Percentiles rank a stretch among this genome's conserved stretches.
Conservation (phyloP, 306 rosid species). For the Castanea mollissima region DNA sequence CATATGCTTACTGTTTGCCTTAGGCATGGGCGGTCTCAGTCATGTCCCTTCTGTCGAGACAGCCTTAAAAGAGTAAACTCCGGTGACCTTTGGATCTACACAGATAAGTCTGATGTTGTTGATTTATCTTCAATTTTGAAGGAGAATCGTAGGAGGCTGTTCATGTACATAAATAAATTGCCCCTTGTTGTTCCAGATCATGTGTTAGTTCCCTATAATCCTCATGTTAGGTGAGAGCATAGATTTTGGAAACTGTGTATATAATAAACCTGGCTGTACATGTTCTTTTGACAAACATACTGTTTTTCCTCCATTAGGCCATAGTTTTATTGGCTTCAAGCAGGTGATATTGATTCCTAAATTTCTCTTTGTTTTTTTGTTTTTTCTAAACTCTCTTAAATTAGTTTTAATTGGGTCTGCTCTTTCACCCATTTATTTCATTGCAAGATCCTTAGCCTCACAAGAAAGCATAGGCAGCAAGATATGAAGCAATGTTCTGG, state of each 20-base stretch:
- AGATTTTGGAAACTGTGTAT: constrained; percentile 20
- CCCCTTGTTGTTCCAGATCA: constrained; percentile 66
- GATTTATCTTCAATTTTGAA: constrained; percentile 58
- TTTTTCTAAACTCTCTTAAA: too few species aligned
- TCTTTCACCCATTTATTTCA: too few species aligned
- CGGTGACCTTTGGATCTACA: constrained; percentile 82
- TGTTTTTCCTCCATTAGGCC: background rate
- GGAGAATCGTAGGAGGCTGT: constrained; percentile 69
- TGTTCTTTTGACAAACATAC: constrained; percentile 15
- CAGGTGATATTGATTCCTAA: constrained; percentile 1
- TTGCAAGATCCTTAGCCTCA: too few species aligned
- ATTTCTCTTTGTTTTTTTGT: too few species aligned
- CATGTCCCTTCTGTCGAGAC: constrained; percentile 93
- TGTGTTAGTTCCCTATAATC: constrained; percentile 51
- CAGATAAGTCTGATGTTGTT: constrained; percentile 52
- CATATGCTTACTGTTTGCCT: constrained; percentile 8
- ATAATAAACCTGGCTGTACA: constrained; percentile 27
- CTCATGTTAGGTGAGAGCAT: constrained; percentile 47
- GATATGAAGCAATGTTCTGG: too few species aligned
- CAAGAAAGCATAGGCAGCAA: too few species aligned
- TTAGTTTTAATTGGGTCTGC: too few species aligned
- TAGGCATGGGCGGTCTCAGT: constrained; percentile 75
- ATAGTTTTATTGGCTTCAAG: constrained; percentile 19
- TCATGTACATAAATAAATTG: constrained; percentile 67
- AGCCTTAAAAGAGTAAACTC: constrained; percentile 71